phyloP scores from a whole-genome alignment of 129 eudicot genomes.

The Flaveria bidentis region DNA sequence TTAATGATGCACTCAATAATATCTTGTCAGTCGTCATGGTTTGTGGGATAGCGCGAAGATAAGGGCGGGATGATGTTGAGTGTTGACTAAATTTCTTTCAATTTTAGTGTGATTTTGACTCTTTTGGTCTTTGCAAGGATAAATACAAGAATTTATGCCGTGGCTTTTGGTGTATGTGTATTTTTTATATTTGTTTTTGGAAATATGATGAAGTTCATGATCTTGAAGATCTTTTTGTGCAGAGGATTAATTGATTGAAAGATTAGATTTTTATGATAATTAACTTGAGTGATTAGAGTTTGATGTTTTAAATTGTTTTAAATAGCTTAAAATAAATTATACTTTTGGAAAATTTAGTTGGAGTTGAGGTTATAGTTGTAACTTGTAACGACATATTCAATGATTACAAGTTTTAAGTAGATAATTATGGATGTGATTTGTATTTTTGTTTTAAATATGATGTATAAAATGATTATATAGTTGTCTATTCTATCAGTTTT shows the following conservation, averaged over 20 bases:
- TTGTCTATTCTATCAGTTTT: too few relatives aligned
- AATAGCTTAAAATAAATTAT: background rate
- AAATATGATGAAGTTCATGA: background rate
- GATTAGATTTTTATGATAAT: background rate
- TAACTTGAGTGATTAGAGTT: background rate
- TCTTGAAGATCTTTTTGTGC: background rate
- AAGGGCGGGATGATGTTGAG: conserved; percentile 22
- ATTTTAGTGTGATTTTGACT: background rate
- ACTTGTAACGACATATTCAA: background rate
- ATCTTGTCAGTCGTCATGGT: background rate
- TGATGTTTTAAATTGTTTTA: background rate
- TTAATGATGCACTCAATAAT: conserved; percentile 4
- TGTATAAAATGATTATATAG: too few relatives aligned
- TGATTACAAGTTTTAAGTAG: too few relatives aligned
- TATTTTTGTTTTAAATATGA: too few relatives aligned
- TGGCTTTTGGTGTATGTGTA: conserved; percentile 5
- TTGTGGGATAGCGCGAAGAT: background rate
- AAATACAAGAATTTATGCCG: background rate
- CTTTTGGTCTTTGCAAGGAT: background rate
- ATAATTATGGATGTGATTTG: too few relatives aligned
- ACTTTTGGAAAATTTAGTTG: background rate
- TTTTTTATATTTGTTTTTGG: background rate
- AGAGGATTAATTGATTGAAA: background rate
- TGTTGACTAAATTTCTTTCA: background rate
- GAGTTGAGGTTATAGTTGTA: background rate